phyloP scores from a whole-genome alignment of 441 rosid species.

The Croton setiger region DNA sequence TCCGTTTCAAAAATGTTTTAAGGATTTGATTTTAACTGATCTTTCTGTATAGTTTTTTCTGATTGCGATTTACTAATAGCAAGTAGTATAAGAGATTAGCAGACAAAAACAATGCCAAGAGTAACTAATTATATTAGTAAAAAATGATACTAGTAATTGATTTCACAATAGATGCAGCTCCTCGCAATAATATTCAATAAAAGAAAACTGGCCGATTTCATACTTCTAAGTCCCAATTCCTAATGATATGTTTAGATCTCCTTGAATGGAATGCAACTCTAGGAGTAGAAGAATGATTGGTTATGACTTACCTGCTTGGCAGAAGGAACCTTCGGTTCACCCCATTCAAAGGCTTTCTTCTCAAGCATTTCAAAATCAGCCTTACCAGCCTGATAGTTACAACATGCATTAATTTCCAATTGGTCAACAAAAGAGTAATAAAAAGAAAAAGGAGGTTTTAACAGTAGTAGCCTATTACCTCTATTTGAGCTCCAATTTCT shows the following conservation, averaged over 20 bases:
- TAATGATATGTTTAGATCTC: too few relatives aligned
- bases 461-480: slow-evolving; percentile 34
- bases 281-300: background rate
- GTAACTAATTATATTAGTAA: background rate
- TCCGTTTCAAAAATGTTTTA: background rate
- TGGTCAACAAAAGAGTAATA: background rate
- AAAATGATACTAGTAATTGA: background rate
- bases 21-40: background rate
- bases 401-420: slow-evolving; percentile 12
- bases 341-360: slow-evolving; percentile 83
- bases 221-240: background rate
- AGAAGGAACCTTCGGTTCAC: slow-evolving; percentile 84
- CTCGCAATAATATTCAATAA: background rate
- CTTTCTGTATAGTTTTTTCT: background rate
- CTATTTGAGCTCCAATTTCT: slow-evolving; percentile 68
- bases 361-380: slow-evolving; percentile 86
- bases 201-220: background rate
- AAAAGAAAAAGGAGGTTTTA: background rate
- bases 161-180: background rate
- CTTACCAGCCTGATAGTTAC: slow-evolving; percentile 57
- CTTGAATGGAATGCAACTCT: too few relatives aligned
- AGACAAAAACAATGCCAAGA: background rate
- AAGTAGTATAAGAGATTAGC: background rate
- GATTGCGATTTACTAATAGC: background rate
- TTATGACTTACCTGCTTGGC: slow-evolving; percentile 75